Conservation (phyloP, 2,329 filamentous ascomycete genomes). For the Colletotrichum euphorbiae region DNA sequence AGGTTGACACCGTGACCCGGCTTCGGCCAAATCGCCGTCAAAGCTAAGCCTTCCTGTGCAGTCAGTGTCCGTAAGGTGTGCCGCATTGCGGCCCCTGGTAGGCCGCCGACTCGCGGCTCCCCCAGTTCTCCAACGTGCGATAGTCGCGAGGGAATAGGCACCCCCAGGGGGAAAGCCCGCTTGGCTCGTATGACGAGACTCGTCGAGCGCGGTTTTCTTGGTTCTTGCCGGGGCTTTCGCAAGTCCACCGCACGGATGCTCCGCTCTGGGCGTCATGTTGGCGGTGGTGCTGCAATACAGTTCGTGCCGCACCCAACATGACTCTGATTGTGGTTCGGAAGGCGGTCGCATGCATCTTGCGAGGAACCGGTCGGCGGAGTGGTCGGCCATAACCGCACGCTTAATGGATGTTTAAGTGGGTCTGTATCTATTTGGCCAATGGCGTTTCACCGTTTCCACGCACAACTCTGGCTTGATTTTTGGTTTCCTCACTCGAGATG, state of each 20-base stretch:
- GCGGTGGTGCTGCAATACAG: slow-evolving; percentile 16
- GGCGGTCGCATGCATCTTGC: background rate
- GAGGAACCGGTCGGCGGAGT: background rate
- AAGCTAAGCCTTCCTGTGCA: slow-evolving; percentile 4
- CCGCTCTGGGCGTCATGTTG: slow-evolving; percentile 35
- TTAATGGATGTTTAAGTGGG: background rate
- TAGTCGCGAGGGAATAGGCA: slow-evolving; percentile 1
- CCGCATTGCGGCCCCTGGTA: background rate
- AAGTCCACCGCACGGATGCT: slow-evolving; percentile 9
- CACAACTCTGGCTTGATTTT: background rate
- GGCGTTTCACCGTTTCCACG: background rate
- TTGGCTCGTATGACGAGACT: slow-evolving; percentile 17
- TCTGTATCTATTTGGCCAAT: background rate
- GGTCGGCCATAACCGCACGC: slow-evolving; percentile 5
- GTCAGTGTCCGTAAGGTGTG: slow-evolving; percentile 13
- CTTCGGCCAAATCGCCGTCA: slow-evolving; percentile 14
- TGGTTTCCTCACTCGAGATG: background rate
- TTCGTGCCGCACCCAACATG: slow-evolving; percentile 18
- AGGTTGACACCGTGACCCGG: slow-evolving; percentile 22
- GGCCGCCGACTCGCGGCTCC: slow-evolving; percentile 10
- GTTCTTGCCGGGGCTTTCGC: slow-evolving; percentile 13
- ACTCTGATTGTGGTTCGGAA: slow-evolving; percentile 15
- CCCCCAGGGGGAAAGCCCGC: slow-evolving; percentile 2
- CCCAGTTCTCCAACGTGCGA: background rate
- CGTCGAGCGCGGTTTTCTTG: slow-evolving; percentile 1